Percentiles rank a stretch among this genome's conserved stretches.
phyloP scores from a whole-genome alignment of 345 rosid genomes.

The Brassica cretica region DNA sequence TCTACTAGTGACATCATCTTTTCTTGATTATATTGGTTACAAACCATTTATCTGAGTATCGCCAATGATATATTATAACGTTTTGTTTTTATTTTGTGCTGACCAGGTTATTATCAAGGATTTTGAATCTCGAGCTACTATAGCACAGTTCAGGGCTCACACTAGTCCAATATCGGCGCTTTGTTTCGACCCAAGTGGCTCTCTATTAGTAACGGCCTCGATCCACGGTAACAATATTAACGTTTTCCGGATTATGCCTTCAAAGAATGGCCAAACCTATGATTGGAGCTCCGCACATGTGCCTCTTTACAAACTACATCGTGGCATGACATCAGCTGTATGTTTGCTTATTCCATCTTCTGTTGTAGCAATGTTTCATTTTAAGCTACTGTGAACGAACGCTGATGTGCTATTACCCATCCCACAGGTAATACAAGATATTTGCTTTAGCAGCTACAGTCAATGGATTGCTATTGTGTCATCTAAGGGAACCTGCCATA shows the following conservation, averaged over 20 bases:
- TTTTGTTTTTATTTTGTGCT: not conserved
- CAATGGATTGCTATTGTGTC: conserved; percentile 96
- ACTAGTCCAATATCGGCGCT: conserved; percentile 94
- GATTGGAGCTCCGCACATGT: conserved; percentile 94
- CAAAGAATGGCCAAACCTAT: conserved; percentile 64
- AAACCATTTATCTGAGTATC: not conserved
- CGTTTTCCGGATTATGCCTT: conserved; percentile 85
- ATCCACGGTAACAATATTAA: conserved; percentile 88
- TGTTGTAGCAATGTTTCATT: conserved; percentile 16
- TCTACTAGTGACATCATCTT: conserved; percentile 28
- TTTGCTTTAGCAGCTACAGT: conserved; percentile 84
- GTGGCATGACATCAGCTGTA: conserved; percentile 98
- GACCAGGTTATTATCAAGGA: conserved; percentile 90
- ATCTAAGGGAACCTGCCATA: conserved; percentile 87
- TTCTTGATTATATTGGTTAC: not conserved
- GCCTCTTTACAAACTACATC: conserved; percentile 95
- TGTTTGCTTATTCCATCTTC: conserved; percentile 32
- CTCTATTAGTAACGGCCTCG: conserved; percentile 90
- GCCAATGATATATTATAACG: not conserved
- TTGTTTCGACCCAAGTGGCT: conserved; percentile 95
- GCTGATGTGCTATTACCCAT: conserved; percentile 9
- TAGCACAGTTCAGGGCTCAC: conserved; percentile 94
- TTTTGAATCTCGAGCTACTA: conserved; percentile 72
- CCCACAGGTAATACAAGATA: conserved; percentile 88
- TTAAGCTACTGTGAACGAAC: conserved; percentile 20